These are phyloP conservation scores for Buxus sempervirens DNA, from an alignment of 164 flowering plant species.

Conservation along the genomic window DNA sequence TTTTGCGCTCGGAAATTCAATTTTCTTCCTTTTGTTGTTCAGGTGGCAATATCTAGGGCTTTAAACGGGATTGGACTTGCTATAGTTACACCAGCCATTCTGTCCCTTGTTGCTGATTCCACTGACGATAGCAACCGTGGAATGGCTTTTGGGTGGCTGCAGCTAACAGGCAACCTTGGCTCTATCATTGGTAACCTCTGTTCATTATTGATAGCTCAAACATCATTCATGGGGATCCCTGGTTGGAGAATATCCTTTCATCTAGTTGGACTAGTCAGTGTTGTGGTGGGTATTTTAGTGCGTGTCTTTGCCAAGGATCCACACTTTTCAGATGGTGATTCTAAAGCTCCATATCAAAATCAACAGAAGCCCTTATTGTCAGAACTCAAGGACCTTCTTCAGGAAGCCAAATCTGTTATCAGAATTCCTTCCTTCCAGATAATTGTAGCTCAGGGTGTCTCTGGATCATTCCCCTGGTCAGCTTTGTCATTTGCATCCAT, in stretches of 20 bases:
- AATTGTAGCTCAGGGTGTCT: conserved; percentile 19
- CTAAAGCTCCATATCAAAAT: neutral
- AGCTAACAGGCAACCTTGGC: conserved; percentile 72
- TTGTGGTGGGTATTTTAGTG: conserved; percentile 13
- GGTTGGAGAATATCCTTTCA: conserved; percentile 87
- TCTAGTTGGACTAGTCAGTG: conserved; percentile 48
- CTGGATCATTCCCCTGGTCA: conserved; percentile 48
- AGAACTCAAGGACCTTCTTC: conserved; percentile 12
- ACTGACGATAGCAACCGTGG: conserved; percentile 33
- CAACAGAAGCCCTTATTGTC: neutral
- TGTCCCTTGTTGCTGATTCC: conserved; percentile 51
- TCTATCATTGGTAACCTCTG: conserved; percentile 53
- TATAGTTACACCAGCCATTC: conserved; percentile 63
- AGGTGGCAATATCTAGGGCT: conserved; percentile 73
- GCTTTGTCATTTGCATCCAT: conserved; percentile 87
- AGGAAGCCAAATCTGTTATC: conserved; percentile 16
- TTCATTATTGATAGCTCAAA: conserved; percentile 12
- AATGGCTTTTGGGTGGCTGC: conserved; percentile 89
- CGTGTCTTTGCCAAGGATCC: conserved; percentile 15
- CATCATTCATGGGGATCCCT: conserved; percentile 16
- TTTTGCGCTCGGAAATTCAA: neutral
- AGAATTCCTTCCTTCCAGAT: conserved; percentile 72
- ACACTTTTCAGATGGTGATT: neutral
- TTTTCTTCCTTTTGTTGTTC: neutral
- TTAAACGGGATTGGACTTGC: conserved; percentile 22